Base-by-base conservation (phyloP, 495 filamentous ascomycete species). In the Trichoderma erinaceum region DNA sequence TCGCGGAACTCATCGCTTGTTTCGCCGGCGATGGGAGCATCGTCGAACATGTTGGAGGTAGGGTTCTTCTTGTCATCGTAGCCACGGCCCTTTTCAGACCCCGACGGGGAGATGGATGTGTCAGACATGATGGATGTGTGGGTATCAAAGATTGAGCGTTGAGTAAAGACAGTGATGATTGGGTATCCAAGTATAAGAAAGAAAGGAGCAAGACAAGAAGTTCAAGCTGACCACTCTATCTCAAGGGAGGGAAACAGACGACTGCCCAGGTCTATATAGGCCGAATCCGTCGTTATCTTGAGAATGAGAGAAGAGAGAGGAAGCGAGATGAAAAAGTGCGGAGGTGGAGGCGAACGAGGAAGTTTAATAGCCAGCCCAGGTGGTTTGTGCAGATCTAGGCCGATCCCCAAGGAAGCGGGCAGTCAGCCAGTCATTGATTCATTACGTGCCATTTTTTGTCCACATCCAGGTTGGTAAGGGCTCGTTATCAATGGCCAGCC, bases 1-100 rank as follows among this genome's bases (percentile, higher is more conserved):
- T 46, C 64, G 35, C 38, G 38, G 64, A 65, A 65, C n/a, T 64
- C 61, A 29, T 41, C 35, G 35, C 64, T 29, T 10, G 56, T 61
- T 7, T 61, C 56, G 25, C 56, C 56, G 50, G 44, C 44, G 44
- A 48, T 48, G 44, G 50, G 50, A 23, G 50, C 8, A 1, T 56
- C 56, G 56, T 61, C 56, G 11, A 21, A 32, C 11, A 61, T 12
- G 25, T 61, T 32, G 25, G 25, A 12, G 56, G 27, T 61, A 1
- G 23, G 35, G 35, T 38, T 38, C 35, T 38, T 38, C 35, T 38
- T 38, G 8, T 38, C 35, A 38, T 38, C 35, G 35, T 38, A 38
- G 35, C 35, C 3, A 5, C 3, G 25, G 16, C 25, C 56, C 29
- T 32, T 32, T 61, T 61, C 25, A 32, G 8, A 32, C 29, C 56